Evolutionary conservation across 257 asterid species (phyloP), one percentile per base, ranked within the genome.

Genomic region (Craterostigma plantagineum): DNA sequence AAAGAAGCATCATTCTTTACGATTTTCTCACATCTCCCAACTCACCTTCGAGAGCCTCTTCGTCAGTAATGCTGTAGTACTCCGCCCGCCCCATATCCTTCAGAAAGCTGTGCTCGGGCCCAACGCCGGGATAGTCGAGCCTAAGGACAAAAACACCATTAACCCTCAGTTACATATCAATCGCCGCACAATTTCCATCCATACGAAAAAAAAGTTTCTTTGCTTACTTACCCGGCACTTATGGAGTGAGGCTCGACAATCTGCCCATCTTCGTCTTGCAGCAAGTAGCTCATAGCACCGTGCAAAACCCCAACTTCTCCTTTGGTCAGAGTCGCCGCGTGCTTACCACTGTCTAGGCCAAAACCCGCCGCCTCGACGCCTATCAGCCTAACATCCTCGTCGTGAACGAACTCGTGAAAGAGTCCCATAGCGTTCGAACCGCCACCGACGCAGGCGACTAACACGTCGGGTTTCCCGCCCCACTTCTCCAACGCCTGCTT

Each of bases 301-400:
- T 87, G 95, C 45, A 82, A 36, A 17, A 87, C 95, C 34, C 98
- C 93, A 16, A 87, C 70, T 63, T 87, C 95, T 45, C 98, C 98
- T 59, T 66, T 74, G 11, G 92, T 72, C 68, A 87, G 61, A 9
- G 98, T 82, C 38, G 93, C 95, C 7, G 98, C 93, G 70, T 87
- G 97, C 66, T 82, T 87, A 38, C 95, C 86, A 30, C 93, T 82
- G 49, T 87, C 95, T 35, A 87, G 15, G 44, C 98, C 98, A 52
- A 74, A 76, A 50, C 98, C 98, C 35, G 91, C 95, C 45, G 95
- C 98, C 62, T 87, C 95, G 38, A 87, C 92, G 7, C 95, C 98
- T 11, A 82, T 77, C 65, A 87, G 59, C 47, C 95, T 76, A 43
- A 87, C 95, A 34, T 76, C 81, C 46, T 68, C 45, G 60, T 87